These are phyloP conservation scores for Nakaseomyces bracarensis DNA, from an alignment of 1,139 yeast species.

Conservation along the genomic window DNA sequence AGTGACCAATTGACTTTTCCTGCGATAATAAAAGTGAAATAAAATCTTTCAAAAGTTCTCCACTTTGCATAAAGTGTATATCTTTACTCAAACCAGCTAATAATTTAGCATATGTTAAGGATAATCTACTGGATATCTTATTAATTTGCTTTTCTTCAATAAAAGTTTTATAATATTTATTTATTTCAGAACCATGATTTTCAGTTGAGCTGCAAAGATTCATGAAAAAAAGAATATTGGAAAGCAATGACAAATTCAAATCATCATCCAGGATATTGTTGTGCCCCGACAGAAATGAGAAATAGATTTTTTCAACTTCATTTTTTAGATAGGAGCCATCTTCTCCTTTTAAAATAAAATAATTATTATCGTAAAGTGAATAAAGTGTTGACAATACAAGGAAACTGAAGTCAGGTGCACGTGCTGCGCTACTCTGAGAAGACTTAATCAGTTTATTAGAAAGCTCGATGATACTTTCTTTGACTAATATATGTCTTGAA, in stretches of 20 bases:
- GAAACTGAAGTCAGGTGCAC: conserved; percentile 24
- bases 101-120: conserved; percentile 43
- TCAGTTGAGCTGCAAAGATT: conserved; percentile 16
- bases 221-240: conserved; percentile 22
- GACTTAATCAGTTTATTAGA: conserved; percentile 16
- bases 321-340: conserved; percentile 17
- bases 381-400: conserved; percentile 25
- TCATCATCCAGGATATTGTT: conserved; percentile 20
- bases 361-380: conserved; percentile 25
- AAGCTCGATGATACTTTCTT: conserved; percentile 26
- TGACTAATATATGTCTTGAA: conserved; percentile 26
- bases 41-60: conserved; percentile 12
- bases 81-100: conserved; percentile 44
- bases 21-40: conserved; percentile 15
- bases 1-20: conserved; percentile 10
- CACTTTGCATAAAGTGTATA: conserved; percentile 13
- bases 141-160: conserved; percentile 26
- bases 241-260: conserved; percentile 24
- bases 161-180: conserved; percentile 16
- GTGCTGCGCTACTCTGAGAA: conserved; percentile 10
- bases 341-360: conserved; percentile 14
- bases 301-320: conserved; percentile 18
- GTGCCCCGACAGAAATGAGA: conserved; percentile 13
- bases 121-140: conserved; percentile 35
- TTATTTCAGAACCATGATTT: conserved; percentile 17